Conservation (phyloP, 371 early-diverging fungal genomes). For the Rhizomucor pusillus region DNA sequence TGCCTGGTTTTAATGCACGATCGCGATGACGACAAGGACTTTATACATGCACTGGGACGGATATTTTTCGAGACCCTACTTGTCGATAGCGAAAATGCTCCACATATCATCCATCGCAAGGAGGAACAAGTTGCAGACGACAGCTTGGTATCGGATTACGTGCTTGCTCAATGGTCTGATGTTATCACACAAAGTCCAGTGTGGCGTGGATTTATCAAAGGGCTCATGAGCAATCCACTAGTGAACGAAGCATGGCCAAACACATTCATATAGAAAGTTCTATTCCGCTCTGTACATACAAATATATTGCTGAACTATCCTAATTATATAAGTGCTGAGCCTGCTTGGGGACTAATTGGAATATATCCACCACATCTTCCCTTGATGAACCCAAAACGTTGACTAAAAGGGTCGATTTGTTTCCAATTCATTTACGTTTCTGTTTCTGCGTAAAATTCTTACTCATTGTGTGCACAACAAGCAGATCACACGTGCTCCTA, state of each 20-base stretch:
- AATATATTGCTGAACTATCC: background rate
- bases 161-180: slow-evolving; percentile 31
- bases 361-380: too few relatives aligned
- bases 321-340: too few relatives aligned
- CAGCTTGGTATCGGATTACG: slow-evolving; percentile 11
- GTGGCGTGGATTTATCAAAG: slow-evolving; percentile 49
- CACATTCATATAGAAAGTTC: slow-evolving; percentile 20
- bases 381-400: too few relatives aligned
- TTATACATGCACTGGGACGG: slow-evolving; percentile 22
- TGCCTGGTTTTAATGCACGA: slow-evolving; percentile 42
- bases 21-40: slow-evolving; percentile 7
- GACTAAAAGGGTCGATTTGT: too few relatives aligned
- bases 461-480: too few relatives aligned
- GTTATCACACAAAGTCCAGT: slow-evolving; percentile 32
- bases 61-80: slow-evolving; percentile 33
- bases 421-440: too few relatives aligned
- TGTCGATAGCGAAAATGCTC: slow-evolving; percentile 19
- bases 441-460: too few relatives aligned
- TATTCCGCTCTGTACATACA: background rate
- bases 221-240: slow-evolving; percentile 47
- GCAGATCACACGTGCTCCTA: too few relatives aligned
- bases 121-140: background rate
- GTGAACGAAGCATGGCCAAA: slow-evolving; percentile 48
- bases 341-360: too few relatives aligned
- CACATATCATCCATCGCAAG: slow-evolving; percentile 11